phyloP scores from a whole-genome alignment of 2,329 filamentous ascomycete genomes.

The Mycogone perniciosa region DNA sequence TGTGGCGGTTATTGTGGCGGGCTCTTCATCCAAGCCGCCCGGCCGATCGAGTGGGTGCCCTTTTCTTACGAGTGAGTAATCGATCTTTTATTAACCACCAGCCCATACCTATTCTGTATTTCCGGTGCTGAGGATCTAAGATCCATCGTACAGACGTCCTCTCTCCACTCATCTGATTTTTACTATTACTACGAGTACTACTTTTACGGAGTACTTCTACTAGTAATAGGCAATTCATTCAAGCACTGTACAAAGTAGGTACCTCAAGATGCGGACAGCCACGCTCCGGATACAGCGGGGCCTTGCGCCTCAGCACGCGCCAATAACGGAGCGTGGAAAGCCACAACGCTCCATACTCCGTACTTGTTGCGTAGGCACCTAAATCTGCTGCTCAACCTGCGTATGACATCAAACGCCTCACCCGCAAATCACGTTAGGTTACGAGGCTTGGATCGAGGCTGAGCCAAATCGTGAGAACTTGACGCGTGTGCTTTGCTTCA shows the following conservation, averaged over 20 bases:
- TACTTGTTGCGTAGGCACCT: not conserved
- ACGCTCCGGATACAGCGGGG: constrained; percentile 1
- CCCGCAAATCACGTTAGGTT: constrained; percentile 1
- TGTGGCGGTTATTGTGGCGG: too few species aligned
- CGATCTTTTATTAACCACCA: too few species aligned
- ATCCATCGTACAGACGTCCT: too few species aligned
- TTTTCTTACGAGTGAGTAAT: too few species aligned
- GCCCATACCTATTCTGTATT: too few species aligned
- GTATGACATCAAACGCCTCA: constrained; percentile 10
- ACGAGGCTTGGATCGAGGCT: constrained; percentile 20
- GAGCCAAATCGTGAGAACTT: constrained; percentile 13
- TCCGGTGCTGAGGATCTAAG: too few species aligned
- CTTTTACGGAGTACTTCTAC: too few species aligned
- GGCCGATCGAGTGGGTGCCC: too few species aligned
- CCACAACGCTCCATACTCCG: constrained; percentile 7
- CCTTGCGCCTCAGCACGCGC: not conserved
- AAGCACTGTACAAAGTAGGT: not conserved
- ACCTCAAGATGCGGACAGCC: not conserved
- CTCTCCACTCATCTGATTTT: too few species aligned
- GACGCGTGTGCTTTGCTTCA: constrained; percentile 7
- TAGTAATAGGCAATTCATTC: too few species aligned
- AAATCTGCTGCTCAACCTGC: not conserved
- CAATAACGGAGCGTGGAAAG: not conserved
- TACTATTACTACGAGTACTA: too few species aligned
- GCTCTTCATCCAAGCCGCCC: too few species aligned